phyloP scores from a whole-genome alignment of 306 rosid species.

The Senna siamea region DNA sequence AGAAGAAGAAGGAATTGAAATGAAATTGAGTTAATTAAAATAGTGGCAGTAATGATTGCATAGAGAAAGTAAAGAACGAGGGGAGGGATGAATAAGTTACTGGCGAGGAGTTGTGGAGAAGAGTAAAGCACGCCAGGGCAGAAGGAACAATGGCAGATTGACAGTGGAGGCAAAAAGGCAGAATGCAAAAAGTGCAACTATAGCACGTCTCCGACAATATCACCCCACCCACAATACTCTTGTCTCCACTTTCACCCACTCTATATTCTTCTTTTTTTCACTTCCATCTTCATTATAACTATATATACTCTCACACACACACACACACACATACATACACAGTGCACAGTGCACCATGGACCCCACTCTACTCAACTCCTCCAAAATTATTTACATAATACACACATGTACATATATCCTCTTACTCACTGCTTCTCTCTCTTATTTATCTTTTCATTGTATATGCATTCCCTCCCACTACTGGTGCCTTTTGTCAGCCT shows the following conservation, averaged over 20 bases:
- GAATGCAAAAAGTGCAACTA: conserved; percentile 26
- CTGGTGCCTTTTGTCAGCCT: conserved; percentile 55
- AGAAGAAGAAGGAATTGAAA: neutral
- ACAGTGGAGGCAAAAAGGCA: conserved; percentile 36
- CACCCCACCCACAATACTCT: conserved; percentile 43
- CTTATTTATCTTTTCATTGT: neutral
- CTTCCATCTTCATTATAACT: too few relatives aligned
- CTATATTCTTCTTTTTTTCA: neutral
- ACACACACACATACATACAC: too few relatives aligned
- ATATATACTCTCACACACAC: too few relatives aligned
- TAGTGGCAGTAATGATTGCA: conserved; percentile 40
- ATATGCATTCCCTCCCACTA: conserved; percentile 16
- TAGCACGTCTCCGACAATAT: conserved; percentile 66
- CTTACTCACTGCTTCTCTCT: neutral
- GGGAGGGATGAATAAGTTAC: too few relatives aligned
- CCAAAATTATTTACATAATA: neutral
- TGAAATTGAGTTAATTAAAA: neutral
- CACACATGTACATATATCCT: too few relatives aligned
- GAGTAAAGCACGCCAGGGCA: conserved; percentile 23
- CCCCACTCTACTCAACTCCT: neutral
- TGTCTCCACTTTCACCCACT: conserved; percentile 46
- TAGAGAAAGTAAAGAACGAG: neutral
- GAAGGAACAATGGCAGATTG: neutral
- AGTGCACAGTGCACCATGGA: neutral
- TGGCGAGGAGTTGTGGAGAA: too few relatives aligned